These are phyloP conservation scores for Ophiostoma perfectum DNA, from an alignment of 2,329 filamentous ascomycete species.

Conservation along the genomic window DNA sequence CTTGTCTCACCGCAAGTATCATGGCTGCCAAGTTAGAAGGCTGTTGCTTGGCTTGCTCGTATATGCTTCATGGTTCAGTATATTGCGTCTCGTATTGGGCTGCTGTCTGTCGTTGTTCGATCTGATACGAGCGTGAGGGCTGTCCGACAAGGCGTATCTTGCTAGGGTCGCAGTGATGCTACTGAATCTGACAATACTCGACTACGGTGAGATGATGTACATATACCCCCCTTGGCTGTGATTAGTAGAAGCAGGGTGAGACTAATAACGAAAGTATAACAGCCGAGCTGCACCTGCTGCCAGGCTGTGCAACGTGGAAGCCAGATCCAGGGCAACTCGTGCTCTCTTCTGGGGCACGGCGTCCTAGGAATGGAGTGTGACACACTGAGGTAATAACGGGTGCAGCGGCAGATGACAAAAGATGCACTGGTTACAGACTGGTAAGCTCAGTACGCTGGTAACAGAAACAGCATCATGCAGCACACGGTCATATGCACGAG, in stretches of 20 bases:
- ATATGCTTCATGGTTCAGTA: neutral
- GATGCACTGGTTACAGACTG: too few species aligned
- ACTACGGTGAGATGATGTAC: neutral
- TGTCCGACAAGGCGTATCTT: neutral
- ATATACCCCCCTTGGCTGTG: too few species aligned
- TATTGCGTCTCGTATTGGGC: neutral
- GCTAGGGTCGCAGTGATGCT: neutral
- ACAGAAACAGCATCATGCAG: too few species aligned
- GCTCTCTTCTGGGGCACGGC: neutral
- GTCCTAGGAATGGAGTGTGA: conserved; percentile 4
- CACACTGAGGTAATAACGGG: conserved; percentile 12
- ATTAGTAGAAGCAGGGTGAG: neutral
- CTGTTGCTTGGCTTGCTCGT: neutral
- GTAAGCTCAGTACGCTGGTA: too few species aligned
- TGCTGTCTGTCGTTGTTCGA: neutral
- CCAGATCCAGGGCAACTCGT: conserved; percentile 5
- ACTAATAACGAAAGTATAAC: neutral
- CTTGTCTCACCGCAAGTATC: neutral
- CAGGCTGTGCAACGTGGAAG: neutral
- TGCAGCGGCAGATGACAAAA: conserved; percentile 8
- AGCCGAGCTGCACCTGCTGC: neutral
- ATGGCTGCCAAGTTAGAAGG: neutral
- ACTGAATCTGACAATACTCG: neutral
- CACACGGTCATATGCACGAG: too few species aligned
- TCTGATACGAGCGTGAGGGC: neutral